Base-by-base conservation (phyloP, 805 yeast genomes). In the Ogataea angusta region DNA sequence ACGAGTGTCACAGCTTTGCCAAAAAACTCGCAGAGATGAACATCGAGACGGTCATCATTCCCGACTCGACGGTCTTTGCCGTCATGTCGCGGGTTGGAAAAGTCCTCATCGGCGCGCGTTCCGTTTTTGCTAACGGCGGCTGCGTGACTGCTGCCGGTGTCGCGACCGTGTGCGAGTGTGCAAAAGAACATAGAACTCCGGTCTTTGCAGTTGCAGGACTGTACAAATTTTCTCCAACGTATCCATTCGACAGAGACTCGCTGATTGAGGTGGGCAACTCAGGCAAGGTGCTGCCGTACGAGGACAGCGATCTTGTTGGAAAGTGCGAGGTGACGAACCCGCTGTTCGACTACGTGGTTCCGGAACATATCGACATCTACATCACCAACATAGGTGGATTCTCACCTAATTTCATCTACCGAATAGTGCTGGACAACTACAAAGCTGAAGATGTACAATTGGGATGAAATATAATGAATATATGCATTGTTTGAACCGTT, bases 21-120 rank as follows among this genome's bases (percentile, higher is more conserved):
- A 78, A 79, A 53, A 77, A 75, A 41, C 73, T 93, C 48, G 83
- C 95, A 1, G 83, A 80, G 41, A 88, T 91, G 41, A 86, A 90
- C 38, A 87, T 93, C 33, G 95, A 89, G 48, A 82, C 96, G 2
- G 85, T 90, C 2, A 76, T 93, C 40, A 85, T 93, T 25, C 97
- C 99, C 1, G 99, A 93, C 59, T 76, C 95, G 5, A 84, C 95
- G 18, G 89, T 84, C 0, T 88, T 83, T 63, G 97, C 99, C 0
- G 88, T 93, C 34, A 93, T 93, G 98, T 85, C 96, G 27, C 73
- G 96, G 49, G 98, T 93, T 5, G 96, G 97, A 31, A 95, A 95
- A 62, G 99, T 93, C 22, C 79, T 93, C 44, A 77, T 95, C 39
- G 97, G 98, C 27, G 84, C 98, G 5, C 76, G 85, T 46, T 80